phyloP scores from a whole-genome alignment of 2,329 filamentous ascomycete species.

The Tolypocladium inflatum region DNA sequence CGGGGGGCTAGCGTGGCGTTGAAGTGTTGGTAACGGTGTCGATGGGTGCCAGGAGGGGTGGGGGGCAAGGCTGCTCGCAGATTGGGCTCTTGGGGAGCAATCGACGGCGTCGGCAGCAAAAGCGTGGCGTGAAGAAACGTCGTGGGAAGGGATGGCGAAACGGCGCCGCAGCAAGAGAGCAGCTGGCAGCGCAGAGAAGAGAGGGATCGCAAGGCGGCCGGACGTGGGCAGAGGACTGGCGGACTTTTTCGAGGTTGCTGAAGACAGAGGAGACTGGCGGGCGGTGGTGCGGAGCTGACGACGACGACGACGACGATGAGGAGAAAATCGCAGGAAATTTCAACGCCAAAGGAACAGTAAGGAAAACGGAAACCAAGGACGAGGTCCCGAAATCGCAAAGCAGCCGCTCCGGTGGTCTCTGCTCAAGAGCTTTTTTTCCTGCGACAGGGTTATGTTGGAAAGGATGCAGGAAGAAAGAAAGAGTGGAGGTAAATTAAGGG shows the following conservation, averaged over 20 bases:
- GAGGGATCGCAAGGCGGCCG: not conserved
- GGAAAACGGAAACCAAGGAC: slow-evolving; percentile 4
- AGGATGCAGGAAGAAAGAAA: slow-evolving; percentile 6
- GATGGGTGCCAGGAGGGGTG: slow-evolving; percentile 1
- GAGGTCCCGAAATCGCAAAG: slow-evolving; percentile 3
- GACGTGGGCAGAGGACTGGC: not conserved
- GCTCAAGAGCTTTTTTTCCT: slow-evolving; percentile 4
- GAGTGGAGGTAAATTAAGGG: slow-evolving; percentile 6
- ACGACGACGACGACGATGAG: not conserved
- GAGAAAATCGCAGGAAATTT: slow-evolving; percentile 1
- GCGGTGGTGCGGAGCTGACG: slow-evolving; percentile 1
- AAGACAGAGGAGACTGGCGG: not conserved
- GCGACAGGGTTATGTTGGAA: slow-evolving; percentile 3
- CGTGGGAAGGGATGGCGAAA: not conserved
- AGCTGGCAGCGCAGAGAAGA: not conserved
- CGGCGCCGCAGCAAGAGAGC: not conserved
- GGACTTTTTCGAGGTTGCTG: not conserved
- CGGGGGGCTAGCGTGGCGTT: not conserved
- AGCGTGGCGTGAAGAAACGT: not conserved
- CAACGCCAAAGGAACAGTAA: slow-evolving; percentile 1
- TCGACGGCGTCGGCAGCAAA: not conserved
- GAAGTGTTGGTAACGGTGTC: not conserved
- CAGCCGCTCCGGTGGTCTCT: slow-evolving; percentile 5
- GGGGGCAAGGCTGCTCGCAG: slow-evolving; percentile 2
- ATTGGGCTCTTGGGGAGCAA: not conserved